Percentiles rank a stretch among this genome's conserved stretches.
These are phyloP conservation scores for Bipolaris gigantea DNA, from an alignment of 2,329 filamentous ascomycete genomes.

Conservation along the genomic window DNA sequence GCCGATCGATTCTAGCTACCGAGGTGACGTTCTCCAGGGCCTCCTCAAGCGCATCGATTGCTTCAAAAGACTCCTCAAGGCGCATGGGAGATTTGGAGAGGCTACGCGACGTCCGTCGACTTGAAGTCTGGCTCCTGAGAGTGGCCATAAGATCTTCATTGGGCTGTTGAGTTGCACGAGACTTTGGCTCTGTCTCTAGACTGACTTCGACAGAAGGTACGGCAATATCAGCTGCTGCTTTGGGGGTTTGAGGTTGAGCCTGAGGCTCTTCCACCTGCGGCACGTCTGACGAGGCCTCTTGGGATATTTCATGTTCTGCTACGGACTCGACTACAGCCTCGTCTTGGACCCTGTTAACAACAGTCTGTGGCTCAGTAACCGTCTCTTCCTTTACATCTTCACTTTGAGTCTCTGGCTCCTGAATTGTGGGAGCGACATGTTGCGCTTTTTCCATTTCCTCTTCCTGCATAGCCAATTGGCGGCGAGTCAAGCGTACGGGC, in stretches of 20 bases:
- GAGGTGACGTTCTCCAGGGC: constrained; percentile 53
- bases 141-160: constrained; percentile 30
- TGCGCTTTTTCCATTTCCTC: constrained; percentile 34
- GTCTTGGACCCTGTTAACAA: constrained; percentile 4
- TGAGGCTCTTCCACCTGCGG: constrained; percentile 4
- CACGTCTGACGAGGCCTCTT: constrained; percentile 1
- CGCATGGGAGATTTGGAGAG: constrained; percentile 39
- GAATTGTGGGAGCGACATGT: constrained; percentile 11
- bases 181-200: constrained; percentile 35
- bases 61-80: constrained; percentile 53
- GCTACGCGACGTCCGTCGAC: constrained; percentile 27
- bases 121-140: constrained; percentile 23
- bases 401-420: constrained; percentile 2
- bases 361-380: background rate
- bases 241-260: background rate
- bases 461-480: constrained; percentile 41
- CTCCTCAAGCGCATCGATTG: constrained; percentile 56
- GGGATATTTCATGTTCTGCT: constrained; percentile 1
- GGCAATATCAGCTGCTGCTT: constrained; percentile 7
- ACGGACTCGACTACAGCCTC: background rate
- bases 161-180: constrained; percentile 30
- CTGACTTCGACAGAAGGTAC: constrained; percentile 25
- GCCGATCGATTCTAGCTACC: constrained; percentile 41
- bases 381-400: constrained; percentile 1
- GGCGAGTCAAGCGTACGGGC: constrained; percentile 38